Evolutionary conservation across 2,329 filamentous ascomycete genomes (phyloP).

Genomic region (Epichloe festucae): DNA sequence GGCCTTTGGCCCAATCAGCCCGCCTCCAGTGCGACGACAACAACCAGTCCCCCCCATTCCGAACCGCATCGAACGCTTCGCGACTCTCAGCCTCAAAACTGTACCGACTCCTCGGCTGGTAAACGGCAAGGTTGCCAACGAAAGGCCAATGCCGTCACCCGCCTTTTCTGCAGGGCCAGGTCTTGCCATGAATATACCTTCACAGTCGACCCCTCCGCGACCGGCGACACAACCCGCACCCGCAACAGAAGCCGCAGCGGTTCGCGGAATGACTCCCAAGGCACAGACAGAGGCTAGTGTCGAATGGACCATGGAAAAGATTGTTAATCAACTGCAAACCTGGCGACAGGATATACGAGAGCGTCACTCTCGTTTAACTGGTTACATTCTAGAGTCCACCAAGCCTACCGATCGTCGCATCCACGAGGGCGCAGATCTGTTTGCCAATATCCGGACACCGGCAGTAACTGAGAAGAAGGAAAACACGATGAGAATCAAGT

Average conservation of each 20-base stretch:
- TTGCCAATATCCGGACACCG: conserved; percentile 29
- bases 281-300: conserved; percentile 11
- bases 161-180: background rate
- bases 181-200: background rate
- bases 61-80: background rate
- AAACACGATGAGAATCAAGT: conserved; percentile 34
- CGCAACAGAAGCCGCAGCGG: conserved; percentile 3
- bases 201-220: conserved; percentile 12
- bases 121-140: background rate
- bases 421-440: conserved; percentile 32
- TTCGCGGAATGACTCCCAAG: conserved; percentile 9
- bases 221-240: background rate
- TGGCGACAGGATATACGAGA: conserved; percentile 31
- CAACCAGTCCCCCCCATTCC: background rate
- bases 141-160: background rate
- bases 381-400: conserved; percentile 32
- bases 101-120: background rate
- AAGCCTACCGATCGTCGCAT: conserved; percentile 26
- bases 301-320: conserved; percentile 30
- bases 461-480: conserved; percentile 22
- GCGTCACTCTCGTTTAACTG: conserved; percentile 31
- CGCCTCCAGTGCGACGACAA: conserved; percentile 15
- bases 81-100: background rate
- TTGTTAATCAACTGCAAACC: conserved; percentile 27
- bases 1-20: conserved; percentile 14